These are phyloP conservation scores for Picochlorum costavermella DNA, from an alignment of 139 green algal genomes.

Conservation along the genomic window DNA sequence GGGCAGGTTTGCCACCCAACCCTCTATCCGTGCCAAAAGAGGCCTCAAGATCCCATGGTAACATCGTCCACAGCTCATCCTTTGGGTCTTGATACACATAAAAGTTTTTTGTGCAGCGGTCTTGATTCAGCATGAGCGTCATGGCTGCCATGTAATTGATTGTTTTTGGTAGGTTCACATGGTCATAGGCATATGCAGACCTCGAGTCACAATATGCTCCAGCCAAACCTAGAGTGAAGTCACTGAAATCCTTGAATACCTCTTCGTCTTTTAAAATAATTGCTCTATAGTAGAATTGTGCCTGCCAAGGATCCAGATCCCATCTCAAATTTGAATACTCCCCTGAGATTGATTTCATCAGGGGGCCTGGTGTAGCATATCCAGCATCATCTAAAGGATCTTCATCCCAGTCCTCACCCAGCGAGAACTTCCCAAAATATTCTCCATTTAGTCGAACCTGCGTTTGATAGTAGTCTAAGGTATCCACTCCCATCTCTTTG, in stretches of 20 bases:
- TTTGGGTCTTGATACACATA: conserved; percentile 60
- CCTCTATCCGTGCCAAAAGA: conserved; percentile 56
- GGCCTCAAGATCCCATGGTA: conserved; percentile 46
- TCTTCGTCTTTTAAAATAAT: conserved; percentile 1
- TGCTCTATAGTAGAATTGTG: conserved; percentile 33
- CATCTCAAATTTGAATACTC: conserved; percentile 49
- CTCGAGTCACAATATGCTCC: conserved; percentile 35
- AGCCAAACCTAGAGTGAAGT: conserved; percentile 47
- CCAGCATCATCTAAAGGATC: conserved; percentile 37
- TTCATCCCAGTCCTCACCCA: conserved; percentile 47
- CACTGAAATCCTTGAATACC: conserved; percentile 26
- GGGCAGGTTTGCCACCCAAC: conserved; percentile 47
- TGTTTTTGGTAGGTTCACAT: conserved; percentile 61
- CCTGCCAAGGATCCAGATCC: conserved; percentile 28
- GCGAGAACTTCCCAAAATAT: conserved; percentile 64
- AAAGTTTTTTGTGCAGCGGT: conserved; percentile 91
- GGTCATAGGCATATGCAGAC: conserved; percentile 54
- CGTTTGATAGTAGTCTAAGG: conserved; percentile 44
- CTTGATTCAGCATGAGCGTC: conserved; percentile 72
- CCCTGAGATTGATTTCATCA: conserved; percentile 57
- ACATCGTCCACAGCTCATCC: conserved; percentile 50
- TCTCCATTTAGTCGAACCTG: conserved; percentile 57
- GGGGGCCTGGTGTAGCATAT: conserved; percentile 20
- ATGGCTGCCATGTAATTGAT: conserved; percentile 72
- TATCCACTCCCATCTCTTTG: conserved; percentile 22